Base-by-base conservation (phyloP, 2,329 filamentous ascomycete species). In the Aquanectria penicillioides region DNA sequence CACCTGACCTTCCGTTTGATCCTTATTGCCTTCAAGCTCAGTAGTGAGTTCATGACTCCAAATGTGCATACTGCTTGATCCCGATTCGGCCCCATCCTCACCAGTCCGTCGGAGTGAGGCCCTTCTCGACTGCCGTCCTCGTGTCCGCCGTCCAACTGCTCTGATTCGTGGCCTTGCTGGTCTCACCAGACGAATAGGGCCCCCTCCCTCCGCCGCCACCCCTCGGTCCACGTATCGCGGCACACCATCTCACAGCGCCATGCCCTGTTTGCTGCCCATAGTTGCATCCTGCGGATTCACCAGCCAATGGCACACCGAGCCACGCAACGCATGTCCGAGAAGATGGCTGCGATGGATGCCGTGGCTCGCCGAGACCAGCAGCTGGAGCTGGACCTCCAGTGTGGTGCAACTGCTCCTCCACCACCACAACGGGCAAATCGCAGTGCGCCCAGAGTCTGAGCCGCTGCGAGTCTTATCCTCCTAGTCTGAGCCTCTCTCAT, bases 141-240 rank as follows among this genome's bases (percentile, higher is more conserved):
- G 40, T 52, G 50, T 46, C 44, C 28, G 43, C 52, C 64, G 33
- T 47, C 47, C 29, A 38, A 36, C 29, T 15, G 12, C 31, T 43
- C 33, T 60, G 38, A 69, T 69, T 69, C 63, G 67, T 66, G 63
- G 67, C 67, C 66, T 66, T 65, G 67, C 62, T 47, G 49, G 36
- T 34, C 61, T 33, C 23, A 54, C 40, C 28, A 49, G 55, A 62
- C 51, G 52, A 41, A 44, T 56, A 55, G 43, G 54, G 61, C 51
- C 59, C 48, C 58, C 49, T 65, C 40, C 61, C 54, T 63, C 64
- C 61, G 63, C 63, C 57, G 61, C 56, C 54, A 61, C 56, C 59
- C 63, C 64, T 67, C 59, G 52, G 40, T 61, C 64, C 62, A 67
- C 61, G 64, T 61, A 69, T 47, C 58, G 48, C 26, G 38, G 41